These are phyloP conservation scores for Salix arbutifolia DNA, from an alignment of 345 rosid genomes.

Conservation along the genomic window DNA sequence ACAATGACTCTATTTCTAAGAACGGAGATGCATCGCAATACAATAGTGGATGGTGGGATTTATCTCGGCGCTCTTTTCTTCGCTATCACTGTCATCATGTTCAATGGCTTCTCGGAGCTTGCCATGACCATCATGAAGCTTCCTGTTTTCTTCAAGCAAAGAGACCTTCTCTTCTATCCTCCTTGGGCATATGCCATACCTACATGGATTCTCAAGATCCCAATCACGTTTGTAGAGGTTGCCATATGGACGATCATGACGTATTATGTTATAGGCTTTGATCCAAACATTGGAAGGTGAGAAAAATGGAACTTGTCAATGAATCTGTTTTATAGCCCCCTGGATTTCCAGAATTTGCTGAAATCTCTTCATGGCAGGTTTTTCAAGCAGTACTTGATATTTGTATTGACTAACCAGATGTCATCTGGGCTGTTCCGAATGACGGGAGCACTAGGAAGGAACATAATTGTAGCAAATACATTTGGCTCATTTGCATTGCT, in stretches of 20 bases:
- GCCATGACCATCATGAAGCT: constrained; percentile 67
- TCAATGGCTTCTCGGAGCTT: constrained; percentile 79
- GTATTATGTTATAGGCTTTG: constrained; percentile 53
- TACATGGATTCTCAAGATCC: constrained; percentile 77
- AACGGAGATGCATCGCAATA: constrained; percentile 64
- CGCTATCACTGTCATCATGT: constrained; percentile 44
- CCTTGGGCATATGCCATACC: constrained; percentile 89
- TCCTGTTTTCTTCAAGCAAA: constrained; percentile 90
- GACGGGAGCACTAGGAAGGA: constrained; percentile 55
- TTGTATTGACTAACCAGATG: constrained; percentile 47
- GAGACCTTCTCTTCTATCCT: constrained; percentile 77
- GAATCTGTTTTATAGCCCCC: neutral
- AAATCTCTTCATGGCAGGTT: constrained; percentile 37
- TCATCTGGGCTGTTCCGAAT: constrained; percentile 55
- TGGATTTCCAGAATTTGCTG: constrained; percentile 6
- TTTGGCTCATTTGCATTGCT: constrained; percentile 49
- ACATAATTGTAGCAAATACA: constrained; percentile 56
- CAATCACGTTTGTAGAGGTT: constrained; percentile 55
- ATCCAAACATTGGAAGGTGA: constrained; percentile 47
- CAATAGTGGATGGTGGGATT: constrained; percentile 55
- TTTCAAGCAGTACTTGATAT: constrained; percentile 47
- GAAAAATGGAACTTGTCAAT: neutral
- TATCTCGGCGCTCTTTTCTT: constrained; percentile 73
- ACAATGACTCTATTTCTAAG: constrained; percentile 61
- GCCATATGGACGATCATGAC: constrained; percentile 54